These are phyloP conservation scores for Phytophthora aleatoria DNA, from an alignment of 352 stramenopile species.

Conservation along the genomic window DNA sequence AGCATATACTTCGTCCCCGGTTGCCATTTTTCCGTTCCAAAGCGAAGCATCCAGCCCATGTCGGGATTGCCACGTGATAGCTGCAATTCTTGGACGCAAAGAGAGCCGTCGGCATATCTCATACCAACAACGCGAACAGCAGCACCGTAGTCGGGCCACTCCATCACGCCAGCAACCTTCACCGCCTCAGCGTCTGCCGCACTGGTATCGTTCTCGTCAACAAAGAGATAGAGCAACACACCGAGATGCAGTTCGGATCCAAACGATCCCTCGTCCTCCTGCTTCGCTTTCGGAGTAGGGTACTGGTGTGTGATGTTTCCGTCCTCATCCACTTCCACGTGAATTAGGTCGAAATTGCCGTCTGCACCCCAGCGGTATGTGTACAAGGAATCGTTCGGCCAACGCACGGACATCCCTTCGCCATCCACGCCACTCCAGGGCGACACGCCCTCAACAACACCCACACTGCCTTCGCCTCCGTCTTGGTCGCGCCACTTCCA, in stretches of 20 bases:
- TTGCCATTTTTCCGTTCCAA: slow-evolving; percentile 88
- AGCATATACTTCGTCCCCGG: slow-evolving; percentile 87
- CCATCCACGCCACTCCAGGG: slow-evolving; percentile 89
- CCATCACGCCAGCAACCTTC: slow-evolving; percentile 71
- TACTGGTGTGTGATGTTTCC: slow-evolving; percentile 74
- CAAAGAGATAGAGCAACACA: slow-evolving; percentile 75
- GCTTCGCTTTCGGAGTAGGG: slow-evolving; percentile 70
- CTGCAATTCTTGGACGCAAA: slow-evolving; percentile 84
- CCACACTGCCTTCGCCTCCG: slow-evolving; percentile 82
- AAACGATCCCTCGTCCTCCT: slow-evolving; percentile 78
- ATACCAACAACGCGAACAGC: slow-evolving; percentile 69
- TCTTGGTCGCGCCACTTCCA: slow-evolving; percentile 92
- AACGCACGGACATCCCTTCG: slow-evolving; percentile 89
- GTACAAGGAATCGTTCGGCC: slow-evolving; percentile 88
- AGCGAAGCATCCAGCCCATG: slow-evolving; percentile 88
- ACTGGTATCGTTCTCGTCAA: slow-evolving; percentile 17
- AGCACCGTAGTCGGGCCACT: slow-evolving; percentile 86
- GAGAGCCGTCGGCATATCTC: slow-evolving; percentile 51
- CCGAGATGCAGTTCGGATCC: slow-evolving; percentile 80
- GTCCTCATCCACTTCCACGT: slow-evolving; percentile 84
- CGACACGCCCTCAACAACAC: slow-evolving; percentile 82
- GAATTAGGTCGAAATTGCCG: slow-evolving; percentile 85
- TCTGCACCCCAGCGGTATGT: slow-evolving; percentile 90
- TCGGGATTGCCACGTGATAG: slow-evolving; percentile 81
- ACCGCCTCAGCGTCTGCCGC: slow-evolving; percentile 7